A percentile compares a stretch with the other conserved stretches of the same genome.
These are phyloP conservation scores for Pulveroboletus sp. DNA, from an alignment of 768 basidiomycete species.

Conservation along the genomic window DNA sequence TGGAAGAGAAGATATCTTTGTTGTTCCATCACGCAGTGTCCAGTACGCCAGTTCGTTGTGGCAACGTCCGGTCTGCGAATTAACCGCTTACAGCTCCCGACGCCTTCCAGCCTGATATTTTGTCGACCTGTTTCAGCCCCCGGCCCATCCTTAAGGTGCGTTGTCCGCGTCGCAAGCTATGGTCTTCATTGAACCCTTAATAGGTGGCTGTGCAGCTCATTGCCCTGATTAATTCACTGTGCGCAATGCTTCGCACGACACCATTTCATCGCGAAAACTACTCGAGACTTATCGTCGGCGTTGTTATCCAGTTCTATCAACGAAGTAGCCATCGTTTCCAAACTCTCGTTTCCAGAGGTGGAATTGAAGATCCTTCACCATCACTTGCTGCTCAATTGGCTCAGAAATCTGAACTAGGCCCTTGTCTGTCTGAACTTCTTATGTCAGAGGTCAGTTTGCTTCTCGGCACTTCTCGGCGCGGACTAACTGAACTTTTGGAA, in stretches of 20 bases:
- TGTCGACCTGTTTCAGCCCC: conserved; percentile 55
- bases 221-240: conserved; percentile 87
- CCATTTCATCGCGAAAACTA: conserved; percentile 96
- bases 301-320: conserved; percentile 95
- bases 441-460: conserved; percentile 43
- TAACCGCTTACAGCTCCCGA: conserved; percentile 55
- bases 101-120: conserved; percentile 80
- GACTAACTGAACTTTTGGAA: not conserved
- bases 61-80: not conserved
- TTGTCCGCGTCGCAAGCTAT: not conserved
- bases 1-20: conserved; percentile 88
- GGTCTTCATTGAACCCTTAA: conserved; percentile 2
- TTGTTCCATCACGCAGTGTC: conserved; percentile 84
- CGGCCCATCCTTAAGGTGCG: conserved; percentile 78
- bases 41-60: conserved; percentile 39
- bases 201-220: conserved; percentile 82
- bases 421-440: conserved; percentile 66
- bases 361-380: conserved; percentile 36
- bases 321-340: conserved; percentile 87
- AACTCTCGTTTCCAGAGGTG: conserved; percentile 51
- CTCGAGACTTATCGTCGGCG: conserved; percentile 85
- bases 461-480: not conserved
- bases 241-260: conserved; percentile 83
- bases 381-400: conserved; percentile 78
- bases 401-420: conserved; percentile 72